phyloP scores from a whole-genome alignment of 2,329 filamentous ascomycete genomes.

The Pleoardoris graminearum region DNA sequence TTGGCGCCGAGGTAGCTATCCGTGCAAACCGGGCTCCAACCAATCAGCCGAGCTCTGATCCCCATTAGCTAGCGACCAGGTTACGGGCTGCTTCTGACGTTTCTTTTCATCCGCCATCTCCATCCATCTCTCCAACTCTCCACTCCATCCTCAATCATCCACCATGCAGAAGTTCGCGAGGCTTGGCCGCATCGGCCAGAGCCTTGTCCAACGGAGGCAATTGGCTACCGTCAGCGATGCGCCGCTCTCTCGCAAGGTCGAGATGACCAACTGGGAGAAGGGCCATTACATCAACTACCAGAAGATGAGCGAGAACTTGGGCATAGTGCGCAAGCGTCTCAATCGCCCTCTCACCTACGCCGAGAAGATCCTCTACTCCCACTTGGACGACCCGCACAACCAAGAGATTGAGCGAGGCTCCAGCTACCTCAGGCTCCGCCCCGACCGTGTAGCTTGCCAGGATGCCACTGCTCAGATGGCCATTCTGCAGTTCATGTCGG shows the following conservation, averaged over 20 bases:
- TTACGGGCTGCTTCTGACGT: conserved; percentile 39
- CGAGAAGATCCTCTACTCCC: conserved; percentile 99
- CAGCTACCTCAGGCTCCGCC: conserved; percentile 95
- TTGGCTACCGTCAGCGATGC: conserved; percentile 87
- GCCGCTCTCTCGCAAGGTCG: conserved; percentile 91
- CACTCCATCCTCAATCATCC: conserved; percentile 45
- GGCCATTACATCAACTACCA: conserved; percentile 98
- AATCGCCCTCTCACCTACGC: conserved; percentile 93
- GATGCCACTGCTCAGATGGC: conserved; percentile 99
- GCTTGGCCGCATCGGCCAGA: conserved; percentile 68
- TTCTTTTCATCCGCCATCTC: conserved; percentile 39
- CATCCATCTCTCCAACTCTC: conserved; percentile 41
- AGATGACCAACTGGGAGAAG: conserved; percentile 96
- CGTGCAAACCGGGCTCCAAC: conserved; percentile 21
- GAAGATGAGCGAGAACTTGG: conserved; percentile 98
- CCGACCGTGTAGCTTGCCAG: conserved; percentile 97
- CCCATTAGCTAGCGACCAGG: conserved; percentile 41
- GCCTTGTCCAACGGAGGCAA: conserved; percentile 63
- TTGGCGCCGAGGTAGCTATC: conserved; percentile 30
- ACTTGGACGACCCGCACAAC: conserved; percentile 93
- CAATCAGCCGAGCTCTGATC: conserved; percentile 38
- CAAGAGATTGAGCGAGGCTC: conserved; percentile 95
- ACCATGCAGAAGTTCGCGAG: conserved; percentile 74
- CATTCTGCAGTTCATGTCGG: conserved; percentile 99
- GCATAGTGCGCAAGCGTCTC: conserved; percentile 83